Base-by-base conservation (phyloP, 2,329 filamentous ascomycete genomes). In the Botrytis galanthina region DNA sequence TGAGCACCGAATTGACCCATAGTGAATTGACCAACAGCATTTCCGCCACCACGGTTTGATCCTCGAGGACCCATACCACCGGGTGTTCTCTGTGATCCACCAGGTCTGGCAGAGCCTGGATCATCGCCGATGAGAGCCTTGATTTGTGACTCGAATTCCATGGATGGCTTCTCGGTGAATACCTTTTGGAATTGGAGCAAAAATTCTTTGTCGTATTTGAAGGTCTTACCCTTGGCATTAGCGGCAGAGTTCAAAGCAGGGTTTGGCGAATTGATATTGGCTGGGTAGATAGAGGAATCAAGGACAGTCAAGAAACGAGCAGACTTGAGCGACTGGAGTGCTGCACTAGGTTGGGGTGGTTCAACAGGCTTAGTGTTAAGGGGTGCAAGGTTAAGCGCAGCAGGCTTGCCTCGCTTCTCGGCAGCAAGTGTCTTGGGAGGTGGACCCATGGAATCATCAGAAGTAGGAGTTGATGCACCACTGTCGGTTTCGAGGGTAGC, bases 181-280 rank as follows among this genome's bases (percentile, higher is more conserved):
- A 97, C 94, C 79, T 89, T 89, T 84, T 98, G 93, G 87, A 99
- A 99, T 81, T 99, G 96, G 44, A 99, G 87, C 84, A 99, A 86
- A 86, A 99, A 99, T 79, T 92, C 91, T 80, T 95, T 93, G 84
- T 98, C 94, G 83, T 99, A 99, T 82, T 97, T 95, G 86, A 97
- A 97, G 60, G 90, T 91, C 82, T 90, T 92, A 75, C 90, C 90
- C 85, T 95, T 95, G 83, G 92, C 93, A 48, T 89, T 87, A 42
- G 93, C 92, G 26, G 92, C 92, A 59, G 88, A 86, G 82, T 98
- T 99, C 77, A 98, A 85, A 4, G 95, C 93, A 18, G 95, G 94
- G 84, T 98, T 98, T 12, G 96, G 96, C 39, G 95, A 97, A 75
- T 88, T 89, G 81, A 98, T 92, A 72, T 93, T 92, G 6, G 89